Conservation (phyloP, 345 rosid species). For the Kernera saxatilis region DNA sequence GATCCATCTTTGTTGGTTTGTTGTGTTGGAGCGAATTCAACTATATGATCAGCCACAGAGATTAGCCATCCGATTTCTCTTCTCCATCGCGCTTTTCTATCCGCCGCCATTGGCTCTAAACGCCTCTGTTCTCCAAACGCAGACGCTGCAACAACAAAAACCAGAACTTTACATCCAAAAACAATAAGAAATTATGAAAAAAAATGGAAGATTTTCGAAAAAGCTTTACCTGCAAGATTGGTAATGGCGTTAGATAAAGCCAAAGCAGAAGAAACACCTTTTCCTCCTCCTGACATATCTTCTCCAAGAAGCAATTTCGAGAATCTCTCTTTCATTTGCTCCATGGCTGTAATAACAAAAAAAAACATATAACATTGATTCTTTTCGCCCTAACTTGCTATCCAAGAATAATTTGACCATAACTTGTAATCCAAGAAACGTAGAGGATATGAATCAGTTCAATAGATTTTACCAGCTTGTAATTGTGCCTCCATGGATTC, state of each 20-base stretch:
- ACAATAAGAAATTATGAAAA: not conserved
- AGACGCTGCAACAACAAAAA: constrained; percentile 28
- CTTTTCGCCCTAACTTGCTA: not conserved
- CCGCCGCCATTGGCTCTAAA: constrained; percentile 60
- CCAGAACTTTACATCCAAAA: not conserved
- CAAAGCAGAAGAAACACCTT: constrained; percentile 75
- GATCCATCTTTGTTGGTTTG: constrained; percentile 55
- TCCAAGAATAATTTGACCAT: not conserved
- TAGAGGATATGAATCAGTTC: not conserved
- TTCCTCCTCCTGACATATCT: constrained; percentile 84
- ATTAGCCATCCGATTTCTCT: constrained; percentile 67
- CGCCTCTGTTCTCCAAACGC: constrained; percentile 46
- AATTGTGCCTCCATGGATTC: constrained; percentile 37
- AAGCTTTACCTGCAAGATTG: constrained; percentile 37
- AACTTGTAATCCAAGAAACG: not conserved
- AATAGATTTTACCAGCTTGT: constrained; percentile 17
- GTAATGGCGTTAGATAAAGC: constrained; percentile 58
- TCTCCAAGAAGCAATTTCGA: constrained; percentile 64
- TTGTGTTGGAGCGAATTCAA: constrained; percentile 61
- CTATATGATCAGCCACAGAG: constrained; percentile 62
- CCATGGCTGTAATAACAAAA: constrained; percentile 40
- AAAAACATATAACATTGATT: not conserved
- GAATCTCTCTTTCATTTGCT: constrained; percentile 62
- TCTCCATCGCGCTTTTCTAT: constrained; percentile 55
- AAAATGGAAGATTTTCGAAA: not conserved